Evolutionary conservation across 139 green algal species (phyloP), one percentile per base, ranked within the genome.

Genomic region (Coccomyxa sp.): DNA sequence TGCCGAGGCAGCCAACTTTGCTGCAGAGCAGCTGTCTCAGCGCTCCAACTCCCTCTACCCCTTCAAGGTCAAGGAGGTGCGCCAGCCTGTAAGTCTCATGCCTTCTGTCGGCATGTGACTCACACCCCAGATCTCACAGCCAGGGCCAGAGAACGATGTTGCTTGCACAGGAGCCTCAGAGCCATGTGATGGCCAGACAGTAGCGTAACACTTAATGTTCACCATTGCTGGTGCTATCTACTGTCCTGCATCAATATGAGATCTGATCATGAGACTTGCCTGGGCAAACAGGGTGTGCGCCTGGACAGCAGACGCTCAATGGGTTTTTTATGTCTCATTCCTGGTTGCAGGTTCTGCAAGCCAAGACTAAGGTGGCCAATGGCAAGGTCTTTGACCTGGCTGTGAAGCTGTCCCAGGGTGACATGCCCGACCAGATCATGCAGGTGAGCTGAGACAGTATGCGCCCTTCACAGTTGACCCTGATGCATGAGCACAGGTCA

Each of bases 11-110:
- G 83, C 83, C 24, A 54, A 76, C 10, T 89, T 85, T 75, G 85
- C 85, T 31, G 75, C 85, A 35, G 70, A 89, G 82, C 85, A 89
- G 81, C 83, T 89, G 7, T 89, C 83, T 27, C 40, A 81, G 10
- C 85, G 88, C 73, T 76, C 34, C 41, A 88, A 88, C 54, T 86
- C 80, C 3, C 84, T 89, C 2, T 82, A 79, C 33, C 82, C 85
- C 31, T 81, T 82, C 50, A 76, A 82, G 14, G 73, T 89, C 16
- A 79, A 84, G 73, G 64, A 83, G 76, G 75, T 85, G 8, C 39
- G 64, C n/a, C n/a, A n/a, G n/a, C n/a, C n/a, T n/a, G n/a, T n/a
- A n/a, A n/a, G n/a, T n/a, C n/a, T 64, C 14, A 64, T 64, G 50
- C 18, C 50, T 18, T 29, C 18, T 14, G 50, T 64, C 50, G 68